phyloP scores from a whole-genome alignment of 495 filamentous ascomycete species.

The Penicillium coffeae region DNA sequence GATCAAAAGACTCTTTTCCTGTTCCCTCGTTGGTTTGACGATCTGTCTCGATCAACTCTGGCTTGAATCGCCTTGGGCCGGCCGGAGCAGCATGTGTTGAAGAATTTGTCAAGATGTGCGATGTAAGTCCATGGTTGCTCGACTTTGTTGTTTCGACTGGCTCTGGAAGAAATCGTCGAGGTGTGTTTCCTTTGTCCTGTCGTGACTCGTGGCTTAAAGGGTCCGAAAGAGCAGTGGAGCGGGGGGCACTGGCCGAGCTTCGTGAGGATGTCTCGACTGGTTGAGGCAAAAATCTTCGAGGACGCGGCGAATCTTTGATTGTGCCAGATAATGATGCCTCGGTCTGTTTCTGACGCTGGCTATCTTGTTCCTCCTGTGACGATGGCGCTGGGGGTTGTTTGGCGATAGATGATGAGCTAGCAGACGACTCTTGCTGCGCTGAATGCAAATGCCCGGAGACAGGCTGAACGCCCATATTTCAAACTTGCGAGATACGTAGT shows the following conservation, averaged over 20 bases:
- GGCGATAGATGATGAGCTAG: no score
- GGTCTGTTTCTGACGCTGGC: no score
- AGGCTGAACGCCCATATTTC: constrained; percentile 8
- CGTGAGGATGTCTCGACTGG: constrained; percentile 64
- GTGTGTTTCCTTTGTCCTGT: constrained; percentile 1
- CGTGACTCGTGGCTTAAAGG: no score
- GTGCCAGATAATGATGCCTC: no score
- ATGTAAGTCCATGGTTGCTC: constrained; percentile 13
- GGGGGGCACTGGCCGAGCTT: constrained; percentile 44
- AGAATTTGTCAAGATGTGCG: constrained; percentile 8
- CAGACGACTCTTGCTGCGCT: constrained; percentile 2
- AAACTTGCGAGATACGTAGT: not conserved
- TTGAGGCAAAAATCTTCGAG: constrained; percentile 51
- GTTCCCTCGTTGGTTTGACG: constrained; percentile 40
- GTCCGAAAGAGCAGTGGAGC: no score
- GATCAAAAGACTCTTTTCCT: constrained; percentile 16
- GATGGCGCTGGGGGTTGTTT: no score
- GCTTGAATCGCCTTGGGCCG: constrained; percentile 48
- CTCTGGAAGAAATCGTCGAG: constrained; percentile 21
- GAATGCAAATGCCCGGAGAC: not conserved
- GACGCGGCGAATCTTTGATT: no score
- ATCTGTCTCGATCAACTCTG: constrained; percentile 56
- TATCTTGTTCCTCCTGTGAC: no score
- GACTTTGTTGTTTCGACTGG: constrained; percentile 28
- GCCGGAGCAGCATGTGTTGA: constrained; percentile 2